Evolutionary conservation across 2,329 filamentous ascomycete genomes (phyloP).

Genomic region (Alternaria consortialis): DNA sequence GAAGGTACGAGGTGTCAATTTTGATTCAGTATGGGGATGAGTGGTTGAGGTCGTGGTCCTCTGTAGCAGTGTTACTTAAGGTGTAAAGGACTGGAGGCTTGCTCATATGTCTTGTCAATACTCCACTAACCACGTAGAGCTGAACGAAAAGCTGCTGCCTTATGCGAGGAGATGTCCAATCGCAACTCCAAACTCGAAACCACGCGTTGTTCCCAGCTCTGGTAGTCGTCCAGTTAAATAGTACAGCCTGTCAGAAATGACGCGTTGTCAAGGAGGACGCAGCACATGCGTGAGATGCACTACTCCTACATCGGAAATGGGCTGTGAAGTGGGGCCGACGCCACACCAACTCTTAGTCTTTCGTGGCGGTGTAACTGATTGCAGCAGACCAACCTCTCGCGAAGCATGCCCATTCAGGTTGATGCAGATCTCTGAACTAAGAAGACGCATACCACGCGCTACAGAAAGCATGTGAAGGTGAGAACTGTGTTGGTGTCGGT

Average conservation of each 20-base stretch:
- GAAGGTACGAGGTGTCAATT: not conserved
- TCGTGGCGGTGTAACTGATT: slow-evolving; percentile 4
- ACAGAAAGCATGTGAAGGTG: not conserved
- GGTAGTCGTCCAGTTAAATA: not conserved
- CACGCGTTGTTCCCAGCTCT: slow-evolving; percentile 8
- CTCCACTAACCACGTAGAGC: slow-evolving; percentile 8
- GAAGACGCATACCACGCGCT: not conserved
- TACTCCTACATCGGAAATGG: not conserved
- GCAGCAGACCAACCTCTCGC: not conserved
- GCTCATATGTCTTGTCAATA: not conserved
- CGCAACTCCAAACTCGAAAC: slow-evolving; percentile 2
- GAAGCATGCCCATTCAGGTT: not conserved
- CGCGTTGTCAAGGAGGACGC: not conserved
- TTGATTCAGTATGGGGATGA: not conserved
- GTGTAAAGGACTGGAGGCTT: slow-evolving; percentile 8
- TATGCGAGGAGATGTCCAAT: slow-evolving; percentile 17
- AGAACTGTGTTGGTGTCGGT: not conserved
- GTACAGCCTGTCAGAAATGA: slow-evolving; percentile 2
- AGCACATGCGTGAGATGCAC: not conserved
- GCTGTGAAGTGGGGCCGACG: slow-evolving; percentile 14
- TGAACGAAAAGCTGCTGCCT: slow-evolving; percentile 23
- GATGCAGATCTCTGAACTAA: not conserved
- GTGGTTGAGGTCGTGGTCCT: not conserved
- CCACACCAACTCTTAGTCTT: not conserved
- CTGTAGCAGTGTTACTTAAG: not conserved